Evolutionary conservation across 768 basidiomycete genomes (phyloP), one percentile per base, ranked within the genome.

Genomic region (Russula vinacea): DNA sequence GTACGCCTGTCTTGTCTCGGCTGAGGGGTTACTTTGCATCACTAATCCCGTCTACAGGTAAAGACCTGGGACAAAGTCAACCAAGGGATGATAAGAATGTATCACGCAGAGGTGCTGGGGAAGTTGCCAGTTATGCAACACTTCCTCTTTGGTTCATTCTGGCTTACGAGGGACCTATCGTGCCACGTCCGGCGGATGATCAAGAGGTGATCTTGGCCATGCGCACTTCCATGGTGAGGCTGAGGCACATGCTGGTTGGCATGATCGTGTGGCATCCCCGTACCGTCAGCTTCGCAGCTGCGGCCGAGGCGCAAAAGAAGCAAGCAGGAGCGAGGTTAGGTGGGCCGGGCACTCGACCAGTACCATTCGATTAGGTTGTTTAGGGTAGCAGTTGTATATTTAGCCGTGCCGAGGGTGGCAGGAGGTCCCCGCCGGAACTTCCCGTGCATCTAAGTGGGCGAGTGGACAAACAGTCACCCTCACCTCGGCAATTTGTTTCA

Each of bases 21-120:
- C 9, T 26, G 8, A n/a, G 19, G 39, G 13, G 14, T n/a, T 42
- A 5, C 7, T 29, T 33, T 13, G 32, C 7, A 32, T 33, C 17
- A 3, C 22, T 7, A 22, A 32, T 39, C 6, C 22, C 10, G 29
- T 47, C 26, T 58, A 11, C 22, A 79, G 87, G 87, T 92, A 4
- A 93, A 90, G 75, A 88, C 90, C 11, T 98, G 96, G 96, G 90
- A 92, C 71, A 98, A 97, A 74, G 93, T 98, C 68, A 98, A 98
- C 74, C 76, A 80, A 6, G 96, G 96, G 4, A 97, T 99, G 93
- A 81, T 91, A 75, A 99, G 98, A 75, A 98, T 99, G 96, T 98
- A 95, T 77, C 80, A 81, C 50, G 95, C 93, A 42, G 95, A 99
- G 74, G 96, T 99, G 0, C 81, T 98, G 13, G 90, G 88, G 63